Evolutionary conservation across 495 filamentous ascomycete genomes (phyloP).

Genomic region (Parachaetomium inaequale): DNA sequence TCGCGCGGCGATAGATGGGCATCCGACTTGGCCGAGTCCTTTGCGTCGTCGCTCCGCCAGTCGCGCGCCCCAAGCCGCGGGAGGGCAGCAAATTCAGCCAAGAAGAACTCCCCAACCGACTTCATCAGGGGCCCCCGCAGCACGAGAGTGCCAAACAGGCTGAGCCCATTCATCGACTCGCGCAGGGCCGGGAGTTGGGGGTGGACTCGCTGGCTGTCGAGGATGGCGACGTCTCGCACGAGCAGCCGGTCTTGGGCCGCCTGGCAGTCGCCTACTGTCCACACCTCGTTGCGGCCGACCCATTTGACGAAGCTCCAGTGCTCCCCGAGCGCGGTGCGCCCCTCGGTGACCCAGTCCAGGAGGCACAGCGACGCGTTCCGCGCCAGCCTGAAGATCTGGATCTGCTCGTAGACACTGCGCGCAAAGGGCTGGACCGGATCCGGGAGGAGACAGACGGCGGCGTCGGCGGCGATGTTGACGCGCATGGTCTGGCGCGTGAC

Average conservation of each 20-base stretch:
- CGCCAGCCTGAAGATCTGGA: constrained; percentile 69
- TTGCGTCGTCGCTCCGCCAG: constrained; percentile 57
- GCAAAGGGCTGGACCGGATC: constrained; percentile 90
- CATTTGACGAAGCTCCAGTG: constrained; percentile 78
- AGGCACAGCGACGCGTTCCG: constrained; percentile 63
- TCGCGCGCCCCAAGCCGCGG: constrained; percentile 82
- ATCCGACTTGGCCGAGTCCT: constrained; percentile 22
- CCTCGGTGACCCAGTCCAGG: constrained; percentile 89
- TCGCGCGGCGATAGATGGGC: constrained; percentile 36
- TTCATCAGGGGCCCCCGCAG: constrained; percentile 70
- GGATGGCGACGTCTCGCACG: constrained; percentile 74
- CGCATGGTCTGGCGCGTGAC: constrained; percentile 66
- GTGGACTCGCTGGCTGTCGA: constrained; percentile 53
- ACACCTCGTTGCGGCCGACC: constrained; percentile 82
- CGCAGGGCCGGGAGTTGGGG: constrained; percentile 41
- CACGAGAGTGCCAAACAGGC: constrained; percentile 78
- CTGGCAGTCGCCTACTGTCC: constrained; percentile 38
- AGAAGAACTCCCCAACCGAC: constrained; percentile 61
- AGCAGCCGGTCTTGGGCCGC: constrained; percentile 56
- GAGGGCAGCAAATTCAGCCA: constrained; percentile 68
- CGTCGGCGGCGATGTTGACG: constrained; percentile 56
- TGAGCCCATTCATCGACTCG: constrained; percentile 59
- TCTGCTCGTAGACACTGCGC: constrained; percentile 74
- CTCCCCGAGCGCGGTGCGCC: constrained; percentile 83
- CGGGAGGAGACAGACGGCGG: constrained; percentile 83